Conservation (phyloP, 768 basidiomycete species). For the Boletus reticuloceps region DNA sequence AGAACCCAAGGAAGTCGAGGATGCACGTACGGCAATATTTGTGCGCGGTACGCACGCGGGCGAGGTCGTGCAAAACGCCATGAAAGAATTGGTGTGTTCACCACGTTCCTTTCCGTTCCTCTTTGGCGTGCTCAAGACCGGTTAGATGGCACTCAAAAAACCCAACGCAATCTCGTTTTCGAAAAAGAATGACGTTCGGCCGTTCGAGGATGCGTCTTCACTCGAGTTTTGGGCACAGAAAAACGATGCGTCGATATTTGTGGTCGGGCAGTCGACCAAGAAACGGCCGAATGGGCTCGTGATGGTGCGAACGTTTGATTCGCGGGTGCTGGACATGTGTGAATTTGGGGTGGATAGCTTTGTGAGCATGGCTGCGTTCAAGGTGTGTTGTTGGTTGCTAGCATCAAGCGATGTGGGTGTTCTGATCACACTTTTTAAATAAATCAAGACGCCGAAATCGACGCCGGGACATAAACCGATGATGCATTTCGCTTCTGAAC, state of each 20-base stretch:
- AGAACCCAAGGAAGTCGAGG: conserved; percentile 88
- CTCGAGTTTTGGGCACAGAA: conserved; percentile 92
- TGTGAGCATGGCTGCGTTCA: conserved; percentile 76
- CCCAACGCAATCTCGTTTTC: conserved; percentile 90
- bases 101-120: not conserved
- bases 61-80: conserved; percentile 71
- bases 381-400: conserved; percentile 43
- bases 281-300: conserved; percentile 88
- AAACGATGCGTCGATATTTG: conserved; percentile 91
- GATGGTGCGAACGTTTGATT: conserved; percentile 84
- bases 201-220: conserved; percentile 80
- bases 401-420: no score
- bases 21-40: conserved; percentile 83
- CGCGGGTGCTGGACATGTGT: conserved; percentile 88
- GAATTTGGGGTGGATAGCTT: conserved; percentile 88
- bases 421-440: not conserved
- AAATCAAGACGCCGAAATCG: conserved; percentile 68
- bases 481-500: conserved; percentile 93
- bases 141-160: conserved; percentile 89
- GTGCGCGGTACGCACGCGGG: conserved; percentile 87
- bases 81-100: conserved; percentile 80
- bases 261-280: conserved; percentile 90
- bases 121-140: not conserved
- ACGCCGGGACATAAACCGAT: conserved; percentile 88
- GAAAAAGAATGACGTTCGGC: conserved; percentile 88